These are phyloP conservation scores for Biancaea sappan DNA, from an alignment of 306 rosid genomes.

Conservation along the genomic window DNA sequence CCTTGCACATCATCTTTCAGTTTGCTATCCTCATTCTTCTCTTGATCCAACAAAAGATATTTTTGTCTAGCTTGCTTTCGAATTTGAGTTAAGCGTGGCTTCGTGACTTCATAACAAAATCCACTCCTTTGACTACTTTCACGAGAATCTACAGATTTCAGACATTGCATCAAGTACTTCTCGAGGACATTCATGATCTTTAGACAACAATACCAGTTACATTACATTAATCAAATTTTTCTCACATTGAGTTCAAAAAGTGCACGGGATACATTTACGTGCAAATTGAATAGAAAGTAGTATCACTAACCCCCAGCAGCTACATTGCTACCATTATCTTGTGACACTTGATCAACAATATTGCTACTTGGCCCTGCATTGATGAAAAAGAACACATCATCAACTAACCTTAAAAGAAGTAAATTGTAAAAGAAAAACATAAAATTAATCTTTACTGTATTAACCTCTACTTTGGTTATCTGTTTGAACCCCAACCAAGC, in stretches of 20 bases:
- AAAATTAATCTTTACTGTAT: slow-evolving; percentile 4
- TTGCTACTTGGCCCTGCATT: slow-evolving; percentile 8
- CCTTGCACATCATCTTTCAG: slow-evolving; percentile 3
- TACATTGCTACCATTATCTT: slow-evolving; percentile 13
- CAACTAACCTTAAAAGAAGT: background rate
- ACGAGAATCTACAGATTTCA: background rate
- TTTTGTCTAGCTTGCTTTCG: slow-evolving; percentile 40
- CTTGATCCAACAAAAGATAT: slow-evolving; percentile 12
- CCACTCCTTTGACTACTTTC: slow-evolving; percentile 3
- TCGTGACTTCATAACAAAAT: background rate
- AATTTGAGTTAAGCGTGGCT: slow-evolving; percentile 37
- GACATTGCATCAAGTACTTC: slow-evolving; percentile 25
- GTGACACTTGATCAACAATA: slow-evolving; percentile 19
- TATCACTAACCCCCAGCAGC: slow-evolving; percentile 33
- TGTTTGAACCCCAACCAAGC: background rate
- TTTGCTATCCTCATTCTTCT: background rate
- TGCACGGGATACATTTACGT: slow-evolving; percentile 7
- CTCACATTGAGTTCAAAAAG: background rate
- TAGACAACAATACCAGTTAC: slow-evolving; percentile 17
- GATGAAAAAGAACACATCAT: slow-evolving; percentile 28
- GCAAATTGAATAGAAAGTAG: slow-evolving; percentile 10
- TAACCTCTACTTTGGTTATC: slow-evolving; percentile 24
- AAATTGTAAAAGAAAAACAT: background rate
- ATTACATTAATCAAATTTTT: slow-evolving; percentile 12
- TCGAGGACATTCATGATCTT: slow-evolving; percentile 27